These are phyloP conservation scores for Amylostereum chailletii DNA, from an alignment of 1,284 basidiomycete species.

Conservation along the genomic window DNA sequence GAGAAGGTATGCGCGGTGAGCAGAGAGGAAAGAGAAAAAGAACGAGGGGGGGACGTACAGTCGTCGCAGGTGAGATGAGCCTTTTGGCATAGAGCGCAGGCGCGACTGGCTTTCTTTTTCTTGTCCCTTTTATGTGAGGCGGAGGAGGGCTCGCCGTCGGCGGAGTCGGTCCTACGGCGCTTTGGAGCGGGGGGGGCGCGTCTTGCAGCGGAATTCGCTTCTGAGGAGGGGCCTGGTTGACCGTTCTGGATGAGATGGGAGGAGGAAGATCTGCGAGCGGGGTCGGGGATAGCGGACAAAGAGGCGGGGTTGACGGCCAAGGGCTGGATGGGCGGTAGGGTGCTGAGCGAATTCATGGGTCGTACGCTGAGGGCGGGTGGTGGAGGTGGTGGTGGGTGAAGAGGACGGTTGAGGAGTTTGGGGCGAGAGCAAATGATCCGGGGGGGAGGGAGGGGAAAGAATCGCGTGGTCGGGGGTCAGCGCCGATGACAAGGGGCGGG, in stretches of 20 bases:
- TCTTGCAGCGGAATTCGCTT: conserved; percentile 1
- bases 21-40: conserved; percentile 7
- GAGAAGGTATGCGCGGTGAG: conserved; percentile 12
- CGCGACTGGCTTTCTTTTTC: conserved; percentile 90
- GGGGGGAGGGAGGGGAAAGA: too few relatives aligned
- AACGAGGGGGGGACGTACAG: conserved; percentile 40
- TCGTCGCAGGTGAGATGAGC: conserved; percentile 98
- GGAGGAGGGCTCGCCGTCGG: conserved; percentile 32
- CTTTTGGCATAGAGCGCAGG: conserved; percentile 92
- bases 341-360: conserved; percentile 12
- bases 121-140: conserved; percentile 51
- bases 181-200: conserved; percentile 18
- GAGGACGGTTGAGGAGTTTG: conserved; percentile 5
- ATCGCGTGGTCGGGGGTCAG: too few relatives aligned
- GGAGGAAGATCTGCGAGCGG: conserved; percentile 1
- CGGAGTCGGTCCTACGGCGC: conserved; percentile 38
- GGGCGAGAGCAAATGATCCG: conserved; percentile 12
- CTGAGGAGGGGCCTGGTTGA: conserved; percentile 10
- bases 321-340: conserved; percentile 1
- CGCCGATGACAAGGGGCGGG: too few relatives aligned
- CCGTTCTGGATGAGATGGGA: background rate
- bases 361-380: conserved; percentile 10
- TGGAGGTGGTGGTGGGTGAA: conserved; percentile 15
- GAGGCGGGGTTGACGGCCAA: conserved; percentile 7
- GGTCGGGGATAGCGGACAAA: conserved; percentile 4